Conservation (phyloP, 2,329 filamentous ascomycete genomes). For the Colletotrichum musae region DNA sequence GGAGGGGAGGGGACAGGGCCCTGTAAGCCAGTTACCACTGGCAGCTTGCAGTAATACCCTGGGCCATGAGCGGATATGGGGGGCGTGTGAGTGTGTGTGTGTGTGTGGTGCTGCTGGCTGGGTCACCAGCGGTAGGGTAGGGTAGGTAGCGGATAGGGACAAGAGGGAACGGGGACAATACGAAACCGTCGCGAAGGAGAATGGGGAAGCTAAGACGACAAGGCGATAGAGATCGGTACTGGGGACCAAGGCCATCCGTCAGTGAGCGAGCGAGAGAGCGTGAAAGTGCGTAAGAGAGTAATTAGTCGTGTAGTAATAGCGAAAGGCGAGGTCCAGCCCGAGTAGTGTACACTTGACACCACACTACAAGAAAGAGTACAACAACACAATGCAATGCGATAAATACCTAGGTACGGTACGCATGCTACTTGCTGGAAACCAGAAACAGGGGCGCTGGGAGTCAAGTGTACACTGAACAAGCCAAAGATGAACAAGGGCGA, state of each 20-base stretch:
- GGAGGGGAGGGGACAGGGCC: background rate
- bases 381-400: background rate
- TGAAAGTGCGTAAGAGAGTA: background rate
- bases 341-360: too few relatives aligned
- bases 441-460: constrained; percentile 20
- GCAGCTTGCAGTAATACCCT: constrained; percentile 5
- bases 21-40: background rate
- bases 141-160: constrained; percentile 33
- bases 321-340: background rate
- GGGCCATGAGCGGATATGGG: constrained; percentile 8
- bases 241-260: constrained; percentile 6
- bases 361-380: background rate
- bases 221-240: constrained; percentile 33
- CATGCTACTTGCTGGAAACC: background rate
- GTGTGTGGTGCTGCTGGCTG: constrained; percentile 5
- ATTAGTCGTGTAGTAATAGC: constrained; percentile 10
- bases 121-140: constrained; percentile 8
- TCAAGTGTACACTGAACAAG: constrained; percentile 23
- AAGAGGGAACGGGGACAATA: constrained; percentile 39
- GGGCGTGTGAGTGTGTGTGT: background rate
- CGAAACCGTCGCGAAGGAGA: constrained; percentile 40
- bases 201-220: constrained; percentile 39
- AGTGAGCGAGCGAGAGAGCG: background rate
- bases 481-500: constrained; percentile 22
- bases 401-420: background rate